A percentile compares a stretch with the other conserved stretches of the same genome.
These are phyloP conservation scores for Hippophae tibetana DNA, from an alignment of 306 rosid species.

Conservation along the genomic window DNA sequence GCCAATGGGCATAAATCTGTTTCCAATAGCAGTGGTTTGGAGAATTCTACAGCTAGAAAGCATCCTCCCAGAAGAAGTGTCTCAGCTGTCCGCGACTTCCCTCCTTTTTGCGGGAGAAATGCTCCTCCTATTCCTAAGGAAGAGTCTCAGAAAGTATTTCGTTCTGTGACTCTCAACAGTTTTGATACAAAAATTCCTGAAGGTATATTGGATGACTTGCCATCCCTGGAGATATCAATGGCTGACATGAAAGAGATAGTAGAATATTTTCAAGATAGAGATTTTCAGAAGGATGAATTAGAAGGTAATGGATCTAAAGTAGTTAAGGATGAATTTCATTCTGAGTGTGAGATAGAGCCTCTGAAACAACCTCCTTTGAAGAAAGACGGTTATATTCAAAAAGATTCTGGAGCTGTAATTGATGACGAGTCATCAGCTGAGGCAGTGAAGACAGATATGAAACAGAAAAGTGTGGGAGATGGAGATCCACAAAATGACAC, in stretches of 20 bases:
- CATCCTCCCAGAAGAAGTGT: slow-evolving; percentile 53
- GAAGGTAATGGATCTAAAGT: slow-evolving; percentile 14
- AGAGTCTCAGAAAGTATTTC: slow-evolving; percentile 16
- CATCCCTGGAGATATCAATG: slow-evolving; percentile 5
- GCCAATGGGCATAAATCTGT: slow-evolving; percentile 16
- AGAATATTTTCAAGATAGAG: slow-evolving; percentile 26
- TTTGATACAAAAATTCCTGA: slow-evolving; percentile 16
- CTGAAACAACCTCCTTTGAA: slow-evolving; percentile 7
- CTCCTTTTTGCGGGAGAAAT: slow-evolving; percentile 60
- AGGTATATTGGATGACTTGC: slow-evolving; percentile 2
- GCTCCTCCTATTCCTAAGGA: slow-evolving; percentile 28
- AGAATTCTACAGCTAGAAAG: slow-evolving; percentile 28
- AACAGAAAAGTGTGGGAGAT: slow-evolving; percentile 17
- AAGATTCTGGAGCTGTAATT: slow-evolving; percentile 13
- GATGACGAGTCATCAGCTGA: slow-evolving; percentile 25
- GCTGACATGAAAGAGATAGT: slow-evolving; percentile 21
- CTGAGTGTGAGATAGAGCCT: slow-evolving; percentile 17
- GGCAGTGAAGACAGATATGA: slow-evolving; percentile 12
- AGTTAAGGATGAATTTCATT: slow-evolving; percentile 13
- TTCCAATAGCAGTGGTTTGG: slow-evolving; percentile 24
- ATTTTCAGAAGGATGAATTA: slow-evolving; percentile 17
- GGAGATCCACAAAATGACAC: slow-evolving; percentile 13
- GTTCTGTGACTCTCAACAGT: slow-evolving; percentile 13
- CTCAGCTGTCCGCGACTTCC: slow-evolving; percentile 66
- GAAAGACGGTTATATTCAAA: slow-evolving; percentile 19